A percentile compares a stretch with the other conserved stretches of the same genome.
Conservation (phyloP, 1,139 yeast species). For the Hemisphaericaspora subhashii region DNA sequence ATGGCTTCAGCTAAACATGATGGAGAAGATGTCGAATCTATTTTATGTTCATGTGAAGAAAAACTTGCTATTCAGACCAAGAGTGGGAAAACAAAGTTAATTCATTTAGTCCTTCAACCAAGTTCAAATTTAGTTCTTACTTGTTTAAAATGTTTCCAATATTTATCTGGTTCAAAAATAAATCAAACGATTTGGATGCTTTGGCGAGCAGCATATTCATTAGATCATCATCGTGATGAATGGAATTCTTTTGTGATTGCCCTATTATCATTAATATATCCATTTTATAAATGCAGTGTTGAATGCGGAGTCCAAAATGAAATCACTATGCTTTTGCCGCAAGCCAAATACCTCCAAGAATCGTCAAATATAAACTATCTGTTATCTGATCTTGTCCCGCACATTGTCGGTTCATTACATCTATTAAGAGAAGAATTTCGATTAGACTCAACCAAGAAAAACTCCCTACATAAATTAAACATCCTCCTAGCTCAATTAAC, state of each 20-base stretch:
- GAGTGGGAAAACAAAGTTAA: conserved; percentile 26
- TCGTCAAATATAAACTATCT: conserved; percentile 33
- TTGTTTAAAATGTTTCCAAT: conserved; percentile 51
- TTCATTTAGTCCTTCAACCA: conserved; percentile 50
- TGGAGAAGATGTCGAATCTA: conserved; percentile 15
- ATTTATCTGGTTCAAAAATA: conserved; percentile 57
- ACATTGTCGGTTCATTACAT: conserved; percentile 70
- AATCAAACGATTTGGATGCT: conserved; percentile 58
- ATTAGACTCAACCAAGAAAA: conserved; percentile 50
- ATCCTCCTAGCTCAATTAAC: conserved; percentile 60
- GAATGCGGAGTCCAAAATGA: conserved; percentile 27
- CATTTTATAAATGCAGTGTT: conserved; percentile 30
- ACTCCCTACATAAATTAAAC: conserved; percentile 44
- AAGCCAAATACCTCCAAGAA: conserved; percentile 34
- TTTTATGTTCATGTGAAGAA: conserved; percentile 28
- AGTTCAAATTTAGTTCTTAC: conserved; percentile 37
- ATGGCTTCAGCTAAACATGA: conserved; percentile 46
- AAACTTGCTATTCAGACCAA: conserved; percentile 26
- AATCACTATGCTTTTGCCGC: conserved; percentile 40
- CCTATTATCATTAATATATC: conserved; percentile 48
- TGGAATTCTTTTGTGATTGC: conserved; percentile 66
- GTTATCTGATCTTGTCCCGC: conserved; percentile 54
- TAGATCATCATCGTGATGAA: conserved; percentile 46
- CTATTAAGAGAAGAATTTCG: conserved; percentile 72
- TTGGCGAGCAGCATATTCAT: conserved; percentile 61